Evolutionary conservation across 1,284 basidiomycete species (phyloP).

Genomic region (Exobasidium cylindrosporum): DNA sequence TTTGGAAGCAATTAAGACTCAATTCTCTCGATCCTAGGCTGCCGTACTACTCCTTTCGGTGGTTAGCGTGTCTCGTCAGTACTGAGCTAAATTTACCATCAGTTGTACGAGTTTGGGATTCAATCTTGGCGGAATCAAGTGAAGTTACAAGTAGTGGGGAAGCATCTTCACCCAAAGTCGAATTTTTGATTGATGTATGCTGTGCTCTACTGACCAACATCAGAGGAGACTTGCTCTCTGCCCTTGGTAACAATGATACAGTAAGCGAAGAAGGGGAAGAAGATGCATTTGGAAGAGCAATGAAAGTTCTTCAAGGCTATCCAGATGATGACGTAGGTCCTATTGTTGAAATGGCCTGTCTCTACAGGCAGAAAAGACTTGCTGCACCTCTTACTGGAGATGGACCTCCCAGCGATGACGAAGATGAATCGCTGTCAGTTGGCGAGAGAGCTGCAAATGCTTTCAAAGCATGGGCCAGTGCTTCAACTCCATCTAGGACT

Average conservation of each 20-base stretch:
- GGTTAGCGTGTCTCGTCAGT: constrained; percentile 48
- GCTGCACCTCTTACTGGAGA: constrained; percentile 45
- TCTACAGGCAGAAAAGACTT: constrained; percentile 36
- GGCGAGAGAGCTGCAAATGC: constrained; percentile 8
- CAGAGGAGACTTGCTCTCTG: constrained; percentile 20
- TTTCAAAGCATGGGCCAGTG: constrained; percentile 8
- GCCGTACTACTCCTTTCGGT: constrained; percentile 52
- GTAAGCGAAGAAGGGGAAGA: constrained; percentile 15
- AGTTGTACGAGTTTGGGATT: constrained; percentile 49
- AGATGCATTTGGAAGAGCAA: constrained; percentile 37
- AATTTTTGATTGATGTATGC: constrained; percentile 50
- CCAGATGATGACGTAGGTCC: constrained; percentile 43
- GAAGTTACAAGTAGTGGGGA: constrained; percentile 12
- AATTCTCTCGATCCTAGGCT: constrained; percentile 41
- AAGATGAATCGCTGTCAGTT: constrained; percentile 19
- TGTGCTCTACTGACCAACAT: constrained; percentile 44
- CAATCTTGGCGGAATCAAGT: constrained; percentile 41
- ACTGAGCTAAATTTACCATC: constrained; percentile 44
- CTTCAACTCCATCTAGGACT: neutral
- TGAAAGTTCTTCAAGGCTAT: constrained; percentile 42
- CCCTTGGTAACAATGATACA: constrained; percentile 16
- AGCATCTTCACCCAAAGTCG: constrained; percentile 34
- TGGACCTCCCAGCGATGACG: constrained; percentile 31
- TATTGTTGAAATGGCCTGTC: constrained; percentile 36
- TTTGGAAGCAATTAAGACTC: constrained; percentile 24